Evolutionary conservation across 2,329 filamentous ascomycete species (phyloP).

Genomic region (Sporothrix brasiliensis): DNA sequence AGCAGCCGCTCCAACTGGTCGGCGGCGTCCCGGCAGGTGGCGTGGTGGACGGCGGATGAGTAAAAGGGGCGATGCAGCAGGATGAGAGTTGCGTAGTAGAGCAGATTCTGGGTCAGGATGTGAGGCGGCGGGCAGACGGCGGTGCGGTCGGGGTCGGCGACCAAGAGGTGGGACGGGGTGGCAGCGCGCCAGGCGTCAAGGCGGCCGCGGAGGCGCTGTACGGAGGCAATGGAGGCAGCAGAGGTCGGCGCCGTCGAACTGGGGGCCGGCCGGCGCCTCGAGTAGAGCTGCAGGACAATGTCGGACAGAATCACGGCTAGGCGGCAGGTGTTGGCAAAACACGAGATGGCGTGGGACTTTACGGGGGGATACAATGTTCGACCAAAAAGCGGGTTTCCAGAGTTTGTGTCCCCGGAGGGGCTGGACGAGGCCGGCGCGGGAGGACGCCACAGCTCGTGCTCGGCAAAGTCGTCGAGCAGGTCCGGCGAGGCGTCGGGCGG

Average conservation of each 20-base stretch:
- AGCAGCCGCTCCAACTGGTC: slow-evolving; percentile 40
- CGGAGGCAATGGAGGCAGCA: not conserved
- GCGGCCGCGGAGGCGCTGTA: slow-evolving; percentile 28
- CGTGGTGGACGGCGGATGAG: slow-evolving; percentile 36
- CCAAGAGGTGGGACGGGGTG: slow-evolving; percentile 32
- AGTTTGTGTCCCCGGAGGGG: slow-evolving; percentile 26
- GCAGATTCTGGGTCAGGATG: slow-evolving; percentile 36
- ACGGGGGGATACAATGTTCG: slow-evolving; percentile 35
- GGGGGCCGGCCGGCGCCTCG: slow-evolving; percentile 19
- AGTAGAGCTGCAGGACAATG: slow-evolving; percentile 38
- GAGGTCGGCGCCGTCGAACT: not conserved
- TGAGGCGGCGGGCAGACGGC: slow-evolving; percentile 35
- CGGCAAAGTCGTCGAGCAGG: slow-evolving; percentile 36
- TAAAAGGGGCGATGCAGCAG: slow-evolving; percentile 40
- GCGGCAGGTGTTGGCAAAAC: slow-evolving; percentile 39
- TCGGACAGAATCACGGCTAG: slow-evolving; percentile 39
- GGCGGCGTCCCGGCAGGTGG: slow-evolving; percentile 38
- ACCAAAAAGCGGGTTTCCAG: no score
- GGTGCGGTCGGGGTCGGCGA: slow-evolving; percentile 33
- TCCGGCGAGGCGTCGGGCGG: slow-evolving; percentile 27
- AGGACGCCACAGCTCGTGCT: slow-evolving; percentile 36
- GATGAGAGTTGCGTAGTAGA: slow-evolving; percentile 39
- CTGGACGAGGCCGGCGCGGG: not conserved
- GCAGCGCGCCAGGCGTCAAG: slow-evolving; percentile 35
- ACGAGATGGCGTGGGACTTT: slow-evolving; percentile 38